phyloP scores from a whole-genome alignment of 805 yeast species.

The Zygotorulaspora sp. region DNA sequence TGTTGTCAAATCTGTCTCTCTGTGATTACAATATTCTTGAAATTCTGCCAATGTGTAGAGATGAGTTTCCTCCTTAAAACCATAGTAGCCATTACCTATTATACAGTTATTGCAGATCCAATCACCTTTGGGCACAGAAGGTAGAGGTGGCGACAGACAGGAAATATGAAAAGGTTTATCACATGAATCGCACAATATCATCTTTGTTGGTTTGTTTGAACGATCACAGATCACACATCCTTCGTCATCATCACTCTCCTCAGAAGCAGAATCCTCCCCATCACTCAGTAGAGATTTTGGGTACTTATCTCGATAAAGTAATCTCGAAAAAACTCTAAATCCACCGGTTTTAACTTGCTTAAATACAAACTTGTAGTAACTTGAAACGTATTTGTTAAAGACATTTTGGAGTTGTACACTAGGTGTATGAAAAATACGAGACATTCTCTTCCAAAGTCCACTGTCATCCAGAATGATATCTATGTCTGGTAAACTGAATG shows the following conservation, averaged over 20 bases:
- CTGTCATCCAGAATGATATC: conserved; percentile 15
- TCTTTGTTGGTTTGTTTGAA: conserved; percentile 42
- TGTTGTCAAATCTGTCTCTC: conserved; percentile 42
- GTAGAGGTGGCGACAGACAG: conserved; percentile 59
- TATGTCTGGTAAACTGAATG: conserved; percentile 6
- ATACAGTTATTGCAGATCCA: conserved; percentile 86
- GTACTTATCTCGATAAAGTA: conserved; percentile 24
- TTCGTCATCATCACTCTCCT: conserved; percentile 33
- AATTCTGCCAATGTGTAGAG: conserved; percentile 59
- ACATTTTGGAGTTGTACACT: conserved; percentile 14
- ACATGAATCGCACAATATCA: conserved; percentile 70
- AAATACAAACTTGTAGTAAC: conserved; percentile 36
- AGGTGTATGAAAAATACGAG: conserved; percentile 13
- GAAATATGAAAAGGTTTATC: conserved; percentile 60
- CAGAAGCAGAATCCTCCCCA: conserved; percentile 14
- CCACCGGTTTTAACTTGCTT: conserved; percentile 12
- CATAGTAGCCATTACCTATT: conserved; percentile 83
- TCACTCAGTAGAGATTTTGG: conserved; percentile 35
- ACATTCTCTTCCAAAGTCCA: conserved; percentile 29
- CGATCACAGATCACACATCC: conserved; percentile 48
- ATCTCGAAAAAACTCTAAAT: conserved; percentile 17
- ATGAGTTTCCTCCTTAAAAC: conserved; percentile 66
- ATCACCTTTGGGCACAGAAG: conserved; percentile 48
- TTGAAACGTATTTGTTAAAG: conserved; percentile 27
- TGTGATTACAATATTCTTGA: conserved; percentile 48